Evolutionary conservation across 257 asterid genomes (phyloP).

Genomic region (Osmanthus fragrans): DNA sequence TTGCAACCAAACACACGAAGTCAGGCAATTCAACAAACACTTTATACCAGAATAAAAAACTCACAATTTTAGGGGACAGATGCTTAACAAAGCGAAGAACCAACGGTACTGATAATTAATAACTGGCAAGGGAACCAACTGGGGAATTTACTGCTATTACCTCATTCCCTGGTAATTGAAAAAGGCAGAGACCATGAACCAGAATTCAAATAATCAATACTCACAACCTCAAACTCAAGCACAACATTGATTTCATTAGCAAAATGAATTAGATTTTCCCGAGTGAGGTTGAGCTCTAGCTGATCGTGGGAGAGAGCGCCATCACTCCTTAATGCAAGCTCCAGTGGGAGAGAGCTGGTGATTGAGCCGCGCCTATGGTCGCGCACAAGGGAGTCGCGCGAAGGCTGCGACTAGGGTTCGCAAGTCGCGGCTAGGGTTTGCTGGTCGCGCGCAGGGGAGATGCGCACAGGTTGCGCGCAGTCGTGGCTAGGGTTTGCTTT

Average conservation of each 20-base stretch:
- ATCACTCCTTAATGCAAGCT: conserved; percentile 37
- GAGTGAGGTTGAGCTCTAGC: conserved; percentile 43
- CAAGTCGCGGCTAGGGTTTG: no score
- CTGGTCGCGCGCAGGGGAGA: no score
- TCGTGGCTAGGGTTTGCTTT: no score
- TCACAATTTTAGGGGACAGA: conserved; percentile 68
- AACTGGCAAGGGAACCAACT: conserved; percentile 50
- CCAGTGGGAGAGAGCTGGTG: conserved; percentile 91
- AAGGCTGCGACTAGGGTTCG: no score
- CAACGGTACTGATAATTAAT: conserved; percentile 51
- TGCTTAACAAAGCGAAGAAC: conserved; percentile 79
- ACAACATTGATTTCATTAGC: conserved; percentile 63
- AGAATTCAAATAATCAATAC: conserved; percentile 62
- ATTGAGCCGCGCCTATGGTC: conserved; percentile 99
- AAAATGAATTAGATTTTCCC: conserved; percentile 62
- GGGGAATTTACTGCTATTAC: conserved; percentile 85
- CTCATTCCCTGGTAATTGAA: conserved; percentile 47
- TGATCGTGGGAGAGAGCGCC: conserved; percentile 44
- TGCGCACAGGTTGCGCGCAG: no score
- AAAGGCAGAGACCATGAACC: conserved; percentile 67
- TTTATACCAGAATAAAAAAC: no score
- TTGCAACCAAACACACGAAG: no score
- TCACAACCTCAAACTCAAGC: conserved; percentile 66
- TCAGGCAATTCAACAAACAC: no score
- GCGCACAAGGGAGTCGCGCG: no score